Percentiles rank a stretch among this genome's conserved stretches.
These are phyloP conservation scores for Hypoxylon crocopeplum DNA, from an alignment of 495 filamentous ascomycete species.

Conservation along the genomic window DNA sequence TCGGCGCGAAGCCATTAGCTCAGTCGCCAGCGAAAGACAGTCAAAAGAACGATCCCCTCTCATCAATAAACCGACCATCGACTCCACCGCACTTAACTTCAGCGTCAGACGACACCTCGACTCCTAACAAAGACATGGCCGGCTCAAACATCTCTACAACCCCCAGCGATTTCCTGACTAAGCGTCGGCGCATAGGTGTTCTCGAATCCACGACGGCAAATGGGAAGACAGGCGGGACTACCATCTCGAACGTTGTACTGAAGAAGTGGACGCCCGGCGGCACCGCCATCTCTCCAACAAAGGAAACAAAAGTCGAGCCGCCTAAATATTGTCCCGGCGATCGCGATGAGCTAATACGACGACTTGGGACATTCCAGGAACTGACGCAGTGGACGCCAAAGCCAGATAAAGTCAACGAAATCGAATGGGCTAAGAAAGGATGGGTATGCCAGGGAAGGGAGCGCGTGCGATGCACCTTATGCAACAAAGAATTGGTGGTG, in stretches of 20 bases:
- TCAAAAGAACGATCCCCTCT: constrained; percentile 22
- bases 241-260: constrained; percentile 50
- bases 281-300: constrained; percentile 12
- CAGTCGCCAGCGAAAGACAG: constrained; percentile 23
- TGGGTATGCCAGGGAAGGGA: constrained; percentile 87
- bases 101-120: constrained; percentile 21
- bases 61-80: constrained; percentile 31
- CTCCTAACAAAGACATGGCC: constrained; percentile 35
- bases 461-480: constrained; percentile 82
- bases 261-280: constrained; percentile 47
- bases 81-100: constrained; percentile 22
- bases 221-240: constrained; percentile 30
- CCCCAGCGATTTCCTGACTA: constrained; percentile 47
- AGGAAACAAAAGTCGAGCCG: constrained; percentile 37
- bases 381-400: constrained; percentile 88
- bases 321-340: constrained; percentile 83
- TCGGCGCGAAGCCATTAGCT: constrained; percentile 49
- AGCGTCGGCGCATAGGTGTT: constrained; percentile 55
- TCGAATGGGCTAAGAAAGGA: constrained; percentile 93
- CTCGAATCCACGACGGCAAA: constrained; percentile 32
- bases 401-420: constrained; percentile 82
- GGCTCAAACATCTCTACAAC: constrained; percentile 13
- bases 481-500: constrained; percentile 80
- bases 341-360: constrained; percentile 78
- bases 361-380: constrained; percentile 86